Evolutionary conservation across 1,284 basidiomycete genomes (phyloP), one percentile per base, ranked within the genome.

Genomic region (Omphalotus olearius): DNA sequence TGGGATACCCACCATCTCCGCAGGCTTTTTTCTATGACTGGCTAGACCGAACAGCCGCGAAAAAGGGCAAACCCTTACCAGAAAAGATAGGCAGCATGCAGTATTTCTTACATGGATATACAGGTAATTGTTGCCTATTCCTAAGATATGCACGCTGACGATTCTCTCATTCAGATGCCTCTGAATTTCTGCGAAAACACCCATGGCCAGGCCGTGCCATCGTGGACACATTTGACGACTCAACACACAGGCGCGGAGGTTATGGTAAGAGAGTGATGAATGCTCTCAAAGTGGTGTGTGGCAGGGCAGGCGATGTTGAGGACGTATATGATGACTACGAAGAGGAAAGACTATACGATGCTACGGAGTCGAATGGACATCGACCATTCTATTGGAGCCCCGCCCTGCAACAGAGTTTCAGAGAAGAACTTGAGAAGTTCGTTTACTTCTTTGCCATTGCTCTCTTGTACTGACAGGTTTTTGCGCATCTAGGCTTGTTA

Each of bases 51-150:
- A 88, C 72, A 63, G 85, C 80, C 1, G 79, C 78, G 9, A 90
- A 90, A 70, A 90, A 92, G 61, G 86, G 86, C 13, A 91, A 90
- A 59, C 75, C 77, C 2, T 66, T 93, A 16, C 90, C 88, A 18
- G 87, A 87, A 51, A 94, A 95, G 71, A 85, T 93, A 39, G 93
- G 93, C 1, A 92, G 89, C 60, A 87, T 93, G 79, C 93, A 97
- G 63, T 83, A 83, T 51, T 96, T 96, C 67, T 70, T 95, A 60
- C 80, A 89, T 56, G 93, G 93, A 13, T 96, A 80, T 62, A 79
- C 83, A 69, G 89, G 90, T 82, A 60, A 53, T 62, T 53, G 10
- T 13, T 51, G 40, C 26, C 36, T 43, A 26, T 33, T 9, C 9
- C 35, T 33, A 37, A 11, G 25, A 45, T 40, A 17, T 39, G 25